Base-by-base conservation (phyloP, 2,329 filamentous ascomycete species). In the Claviceps pazoutovae region DNA sequence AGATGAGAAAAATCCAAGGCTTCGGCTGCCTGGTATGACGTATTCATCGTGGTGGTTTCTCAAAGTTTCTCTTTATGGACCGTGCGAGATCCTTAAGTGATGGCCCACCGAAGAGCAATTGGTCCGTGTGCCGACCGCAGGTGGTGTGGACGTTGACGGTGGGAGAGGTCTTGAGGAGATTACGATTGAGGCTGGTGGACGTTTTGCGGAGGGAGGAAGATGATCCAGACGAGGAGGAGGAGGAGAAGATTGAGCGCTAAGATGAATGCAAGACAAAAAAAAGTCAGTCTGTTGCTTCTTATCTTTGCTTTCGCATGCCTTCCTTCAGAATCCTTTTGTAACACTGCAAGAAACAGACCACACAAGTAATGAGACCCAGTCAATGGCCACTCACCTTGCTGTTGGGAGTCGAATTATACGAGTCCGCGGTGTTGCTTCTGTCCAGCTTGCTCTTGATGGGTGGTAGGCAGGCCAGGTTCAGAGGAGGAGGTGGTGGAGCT, bases 81-180 rank as follows among this genome's bases (percentile, higher is more conserved):
- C 68, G 68, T 56, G 70, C 70, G 37, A 74, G 60, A 45, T 72
- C 71, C 7, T 66, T 61, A 21, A 75, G 59, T 2, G 70, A 74
- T 43, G 70, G 71, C 1, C 75, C 75, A 37, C 73, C 66, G 54
- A 79, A 74, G 14, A 79, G 64, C 53, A 71, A 75, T 57, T 78
- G 73, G 56, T 76, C 70, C 41, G 73, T 73, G 61, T 79, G 75
- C 14, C 76, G 68, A 14, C 76, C 76, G 55, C 76, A 79, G 53
- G 75, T 74, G 38, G 74, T 78, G 62, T 77, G 70, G 43, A 73
- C 69, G 55, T 79, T 79, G 56, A 72, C 68, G 8, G 66, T 69
- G 19, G 66, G 69, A n/a, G 66, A 59, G 7, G 68, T 58, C 57
- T 64, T 68, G 56, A 67, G 57, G 52, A 63, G 64, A 62, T 62